Evolutionary conservation across 108 stramenopile species (phyloP).

Genomic region (Asterionellopsis glacialis): DNA sequence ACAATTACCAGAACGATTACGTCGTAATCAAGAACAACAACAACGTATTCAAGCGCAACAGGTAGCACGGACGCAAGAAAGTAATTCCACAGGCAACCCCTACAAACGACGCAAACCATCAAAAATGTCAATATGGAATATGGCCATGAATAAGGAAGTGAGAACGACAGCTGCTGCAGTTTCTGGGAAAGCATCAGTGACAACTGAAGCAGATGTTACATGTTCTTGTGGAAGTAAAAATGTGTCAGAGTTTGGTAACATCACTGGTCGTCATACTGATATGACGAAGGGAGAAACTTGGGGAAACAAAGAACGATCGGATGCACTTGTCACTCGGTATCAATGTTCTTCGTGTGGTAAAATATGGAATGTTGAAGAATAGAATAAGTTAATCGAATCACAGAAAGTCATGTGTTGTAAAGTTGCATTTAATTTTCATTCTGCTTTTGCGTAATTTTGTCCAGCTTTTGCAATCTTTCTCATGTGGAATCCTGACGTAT

Average conservation of each 20-base stretch:
- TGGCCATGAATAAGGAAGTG: slow-evolving; percentile 31
- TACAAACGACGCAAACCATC: slow-evolving; percentile 39
- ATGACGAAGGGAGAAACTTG: slow-evolving; percentile 71
- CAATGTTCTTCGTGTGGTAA: slow-evolving; percentile 60
- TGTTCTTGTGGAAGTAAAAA: slow-evolving; percentile 54
- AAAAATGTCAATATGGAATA: slow-evolving; percentile 60
- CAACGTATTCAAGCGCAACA: slow-evolving; percentile 16
- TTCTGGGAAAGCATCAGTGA: no score
- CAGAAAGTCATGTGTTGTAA: background rate
- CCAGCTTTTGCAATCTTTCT: background rate
- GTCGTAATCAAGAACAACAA: slow-evolving; percentile 22
- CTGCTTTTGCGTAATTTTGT: no score
- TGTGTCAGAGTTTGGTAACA: slow-evolving; percentile 38
- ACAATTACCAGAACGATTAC: slow-evolving; percentile 43
- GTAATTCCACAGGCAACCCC: slow-evolving; percentile 16
- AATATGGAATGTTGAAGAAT: slow-evolving; percentile 64
- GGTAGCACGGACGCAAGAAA: slow-evolving; percentile 21
- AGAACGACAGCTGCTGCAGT: background rate
- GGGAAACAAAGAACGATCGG: slow-evolving; percentile 60
- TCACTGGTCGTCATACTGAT: slow-evolving; percentile 62
- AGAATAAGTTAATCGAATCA: background rate
- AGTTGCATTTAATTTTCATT: no score
- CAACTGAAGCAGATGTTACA: slow-evolving; percentile 1
- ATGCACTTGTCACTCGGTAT: slow-evolving; percentile 44
- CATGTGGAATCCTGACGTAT: slow-evolving; percentile 9